A percentile compares a stretch with the other conserved stretches of the same genome.
Conservation (phyloP, 169 alveolate genomes). For the Eimeria praecox region DNA sequence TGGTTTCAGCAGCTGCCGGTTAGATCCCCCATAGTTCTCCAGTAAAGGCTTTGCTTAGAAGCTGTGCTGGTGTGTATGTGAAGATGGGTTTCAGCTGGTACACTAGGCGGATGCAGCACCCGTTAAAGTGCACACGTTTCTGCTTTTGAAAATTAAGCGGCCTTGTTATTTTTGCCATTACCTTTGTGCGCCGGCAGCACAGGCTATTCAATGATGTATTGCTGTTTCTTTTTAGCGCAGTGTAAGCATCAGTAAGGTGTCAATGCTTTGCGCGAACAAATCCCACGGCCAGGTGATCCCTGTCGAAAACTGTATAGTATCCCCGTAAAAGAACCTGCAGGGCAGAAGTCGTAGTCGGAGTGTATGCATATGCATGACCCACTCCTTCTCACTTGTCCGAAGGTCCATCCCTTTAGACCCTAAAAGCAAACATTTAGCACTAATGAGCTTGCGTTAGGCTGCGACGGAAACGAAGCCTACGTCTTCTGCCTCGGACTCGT, state of each 20-base stretch:
- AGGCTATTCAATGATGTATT: background rate
- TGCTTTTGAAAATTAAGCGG: background rate
- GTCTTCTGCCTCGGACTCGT: conserved; percentile 79
- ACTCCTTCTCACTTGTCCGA: conserved; percentile 79
- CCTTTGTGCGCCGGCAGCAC: background rate
- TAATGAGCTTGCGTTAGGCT: background rate
- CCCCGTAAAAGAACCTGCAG: conserved; percentile 76
- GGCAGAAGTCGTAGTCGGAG: background rate
- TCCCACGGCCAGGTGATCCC: conserved; percentile 80
- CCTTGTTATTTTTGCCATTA: background rate
- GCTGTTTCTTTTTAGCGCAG: background rate
- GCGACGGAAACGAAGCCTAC: background rate
- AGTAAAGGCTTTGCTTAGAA: background rate
- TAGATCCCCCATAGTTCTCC: background rate
- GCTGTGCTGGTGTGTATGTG: background rate
- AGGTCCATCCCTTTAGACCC: conserved; percentile 82
- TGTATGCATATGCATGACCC: too few relatives aligned
- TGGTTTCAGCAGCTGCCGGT: background rate
- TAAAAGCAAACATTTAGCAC: background rate
- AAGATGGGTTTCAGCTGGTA: background rate
- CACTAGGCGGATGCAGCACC: background rate
- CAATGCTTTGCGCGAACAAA: conserved; percentile 80
- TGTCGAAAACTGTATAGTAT: conserved; percentile 83
- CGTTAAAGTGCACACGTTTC: background rate
- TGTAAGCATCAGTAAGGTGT: background rate